These are phyloP conservation scores for Lecanicillium sp. DNA, from an alignment of 2,329 filamentous ascomycete genomes.

Conservation along the genomic window DNA sequence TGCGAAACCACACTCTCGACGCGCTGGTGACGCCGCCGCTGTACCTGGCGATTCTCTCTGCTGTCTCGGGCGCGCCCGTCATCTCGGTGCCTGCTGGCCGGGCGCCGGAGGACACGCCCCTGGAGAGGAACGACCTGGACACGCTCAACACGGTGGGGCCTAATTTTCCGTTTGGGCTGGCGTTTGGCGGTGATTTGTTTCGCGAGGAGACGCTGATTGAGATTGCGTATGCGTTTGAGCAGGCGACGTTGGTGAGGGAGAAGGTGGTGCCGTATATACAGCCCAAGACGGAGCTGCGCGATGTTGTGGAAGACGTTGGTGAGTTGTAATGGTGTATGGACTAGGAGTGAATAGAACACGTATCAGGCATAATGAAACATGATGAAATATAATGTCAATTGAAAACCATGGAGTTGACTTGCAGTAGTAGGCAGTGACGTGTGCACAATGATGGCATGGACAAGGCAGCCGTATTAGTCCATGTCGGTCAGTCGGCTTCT, in stretches of 20 bases:
- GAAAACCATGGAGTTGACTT: too few species aligned
- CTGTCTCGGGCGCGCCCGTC: conserved; percentile 51
- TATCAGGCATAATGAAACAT: too few species aligned
- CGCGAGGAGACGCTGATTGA: conserved; percentile 55
- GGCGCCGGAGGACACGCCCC: conserved; percentile 40
- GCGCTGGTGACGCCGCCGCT: conserved; percentile 54
- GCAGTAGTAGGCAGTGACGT: too few species aligned
- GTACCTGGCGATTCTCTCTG: conserved; percentile 38
- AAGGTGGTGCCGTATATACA: conserved; percentile 19
- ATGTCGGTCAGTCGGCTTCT: too few species aligned
- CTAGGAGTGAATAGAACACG: too few species aligned
- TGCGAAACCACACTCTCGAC: conserved; percentile 48
- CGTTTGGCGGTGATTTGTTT: conserved; percentile 54
- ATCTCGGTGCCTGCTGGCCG: conserved; percentile 57
- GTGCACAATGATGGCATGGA: too few species aligned
- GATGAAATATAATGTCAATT: too few species aligned
- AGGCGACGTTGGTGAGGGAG: conserved; percentile 33
- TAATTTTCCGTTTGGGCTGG: conserved; percentile 52
- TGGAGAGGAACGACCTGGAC: conserved; percentile 35
- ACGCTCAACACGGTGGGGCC: conserved; percentile 46
- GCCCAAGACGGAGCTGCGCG: conserved; percentile 21
- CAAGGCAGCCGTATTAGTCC: too few species aligned
- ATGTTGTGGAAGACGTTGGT: conserved; percentile 16
- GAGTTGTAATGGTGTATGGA: too few species aligned
- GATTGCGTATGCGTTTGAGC: conserved; percentile 62